Base-by-base conservation (phyloP, 202 grass and related monocot genomes). In the Bolboschoenoplectus hybrid region DNA sequence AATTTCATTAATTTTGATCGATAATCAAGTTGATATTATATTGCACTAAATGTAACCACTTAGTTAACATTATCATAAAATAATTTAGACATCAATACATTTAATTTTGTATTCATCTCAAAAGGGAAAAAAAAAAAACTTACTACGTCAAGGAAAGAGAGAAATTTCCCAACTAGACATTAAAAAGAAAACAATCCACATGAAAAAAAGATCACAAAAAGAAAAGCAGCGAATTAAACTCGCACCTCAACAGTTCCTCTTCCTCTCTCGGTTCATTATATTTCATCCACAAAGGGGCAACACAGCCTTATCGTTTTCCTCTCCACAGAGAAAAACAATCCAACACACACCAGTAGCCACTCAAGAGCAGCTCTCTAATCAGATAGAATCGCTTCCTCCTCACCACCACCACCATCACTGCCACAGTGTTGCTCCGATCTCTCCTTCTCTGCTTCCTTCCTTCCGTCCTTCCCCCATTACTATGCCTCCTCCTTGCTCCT, bases 401-500 rank as follows among this genome's bases (percentile, higher is more conserved):
- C 26, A 10, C 32, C 32, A 44, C 43, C 67, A 45, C 38, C 19
- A 41, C 9, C 65, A 41, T 35, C 26, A 26, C 26, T 10, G 13
- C 36, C 62, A 36, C 32, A 34, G 62, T 73, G 43, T 17, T 17
- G n/a, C 44, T 34, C 9, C 45, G 46, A 12, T 36, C 9, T 20
- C 44, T 51, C 19, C 45, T 74, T 34, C 13, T 19, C 26, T 70
- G 13, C 39, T 7, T 44, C 32, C 43, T 44, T 5, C 43, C 43
- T 3, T 36, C 3, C 13, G 6, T 19, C 58, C 16, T 19, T 74
- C 19, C 44, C 10, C 69, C 75, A 6, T 26, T 26, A 26, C 26
- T 26, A 76, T 85, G 55, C 66, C 65, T 74, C 53, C 65, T 74
- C 34, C 76, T 81, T 88, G 82, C 72, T 85, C 81, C 62, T 46